Conservation (phyloP, 2,329 filamentous ascomycete genomes). For the Penicillium hordei region DNA sequence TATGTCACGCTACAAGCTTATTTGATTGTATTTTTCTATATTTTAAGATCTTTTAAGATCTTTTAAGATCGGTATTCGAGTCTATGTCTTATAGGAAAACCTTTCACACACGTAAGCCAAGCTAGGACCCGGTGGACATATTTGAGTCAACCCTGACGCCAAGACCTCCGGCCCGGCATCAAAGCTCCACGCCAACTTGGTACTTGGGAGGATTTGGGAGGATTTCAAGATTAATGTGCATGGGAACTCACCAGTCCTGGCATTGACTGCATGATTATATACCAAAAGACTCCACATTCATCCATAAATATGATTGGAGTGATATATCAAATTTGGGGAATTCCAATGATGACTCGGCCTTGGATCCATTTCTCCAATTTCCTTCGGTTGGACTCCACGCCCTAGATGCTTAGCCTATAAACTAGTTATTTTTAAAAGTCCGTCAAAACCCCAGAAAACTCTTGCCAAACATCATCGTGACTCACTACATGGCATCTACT, state of each 20-base stretch:
- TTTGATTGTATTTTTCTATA: no score
- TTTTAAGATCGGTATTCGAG: no score
- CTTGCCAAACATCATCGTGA: background rate
- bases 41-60: no score
- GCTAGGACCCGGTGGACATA: no score
- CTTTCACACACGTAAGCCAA: no score
- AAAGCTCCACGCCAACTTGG: no score
- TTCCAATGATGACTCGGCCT: background rate
- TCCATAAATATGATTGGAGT: background rate
- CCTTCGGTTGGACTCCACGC: background rate
- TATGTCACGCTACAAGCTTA: background rate
- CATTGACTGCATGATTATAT: background rate
- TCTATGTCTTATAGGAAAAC: no score
- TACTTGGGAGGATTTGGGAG: no score
- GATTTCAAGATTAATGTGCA: no score
- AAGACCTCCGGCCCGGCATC: no score
- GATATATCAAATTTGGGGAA: background rate
- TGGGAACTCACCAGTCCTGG: no score
- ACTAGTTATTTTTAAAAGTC: background rate
- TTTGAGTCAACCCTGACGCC: no score
- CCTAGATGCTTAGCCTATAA: conserved; percentile 4
- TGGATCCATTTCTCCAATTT: background rate
- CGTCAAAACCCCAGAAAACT: background rate
- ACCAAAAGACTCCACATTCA: background rate
- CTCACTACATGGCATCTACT: background rate